Evolutionary conservation across 306 rosid species (phyloP).

Genomic region (Echinosophora koreensis): DNA sequence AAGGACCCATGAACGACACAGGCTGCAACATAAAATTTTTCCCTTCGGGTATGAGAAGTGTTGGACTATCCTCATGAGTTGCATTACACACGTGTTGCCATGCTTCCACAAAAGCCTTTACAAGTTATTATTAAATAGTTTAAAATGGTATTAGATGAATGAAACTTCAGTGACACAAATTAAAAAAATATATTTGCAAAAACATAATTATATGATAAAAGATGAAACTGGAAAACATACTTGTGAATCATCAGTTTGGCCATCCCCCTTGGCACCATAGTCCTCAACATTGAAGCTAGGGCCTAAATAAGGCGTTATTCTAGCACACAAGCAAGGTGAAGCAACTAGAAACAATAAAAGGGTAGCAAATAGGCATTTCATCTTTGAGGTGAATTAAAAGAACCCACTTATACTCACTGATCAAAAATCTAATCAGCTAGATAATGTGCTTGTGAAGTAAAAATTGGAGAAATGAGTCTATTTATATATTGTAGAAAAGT

Average conservation of each 20-base stretch:
- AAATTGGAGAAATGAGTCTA: neutral
- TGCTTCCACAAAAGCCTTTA: conserved; percentile 62
- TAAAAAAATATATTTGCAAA: neutral
- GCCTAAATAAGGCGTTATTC: neutral
- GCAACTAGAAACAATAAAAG: neutral
- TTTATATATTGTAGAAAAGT: conserved; percentile 13
- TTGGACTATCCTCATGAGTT: conserved; percentile 26
- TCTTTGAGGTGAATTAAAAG: neutral
- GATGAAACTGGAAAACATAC: conserved; percentile 32
- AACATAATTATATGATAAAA: neutral
- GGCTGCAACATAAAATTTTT: conserved; percentile 58
- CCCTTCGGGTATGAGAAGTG: conserved; percentile 50
- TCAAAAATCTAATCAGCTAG: neutral
- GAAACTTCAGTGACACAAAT: neutral
- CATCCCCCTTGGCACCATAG: conserved; percentile 62
- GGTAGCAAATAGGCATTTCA: conserved; percentile 9
- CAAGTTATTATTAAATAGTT: neutral
- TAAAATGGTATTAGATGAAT: neutral
- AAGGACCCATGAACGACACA: conserved; percentile 58
- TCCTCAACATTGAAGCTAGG: conserved; percentile 41
- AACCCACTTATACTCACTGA: neutral
- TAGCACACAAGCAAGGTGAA: conserved; percentile 29
- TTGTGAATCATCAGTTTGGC: conserved; percentile 57
- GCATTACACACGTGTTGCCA: conserved; percentile 53
- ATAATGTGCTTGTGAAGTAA: neutral